Base-by-base conservation (phyloP, 768 basidiomycete genomes). In the Boletus reticuloceps region DNA sequence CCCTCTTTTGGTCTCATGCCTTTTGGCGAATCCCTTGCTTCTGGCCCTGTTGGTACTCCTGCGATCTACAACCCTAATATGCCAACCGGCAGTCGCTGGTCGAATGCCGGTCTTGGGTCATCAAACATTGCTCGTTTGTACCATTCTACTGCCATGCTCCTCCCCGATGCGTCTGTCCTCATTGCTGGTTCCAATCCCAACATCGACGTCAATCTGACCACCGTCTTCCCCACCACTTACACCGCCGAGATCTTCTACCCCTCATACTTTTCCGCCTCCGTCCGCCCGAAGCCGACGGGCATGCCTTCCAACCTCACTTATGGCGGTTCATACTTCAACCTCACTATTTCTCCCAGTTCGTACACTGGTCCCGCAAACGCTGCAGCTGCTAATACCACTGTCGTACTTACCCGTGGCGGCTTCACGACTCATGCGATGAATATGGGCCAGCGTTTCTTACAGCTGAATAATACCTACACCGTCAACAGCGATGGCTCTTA, bases 151-250 rank as follows among this genome's bases (percentile, higher is more conserved):
- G 94, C 94, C 17, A 79, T 95, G 12, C 82, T 98, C 41, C 84
- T 98, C 31, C 88, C 93, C 20, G 94, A 90, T 58, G 91, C 82
- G 0, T 90, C 90, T 3, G 85, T 98, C 43, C 72, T 97, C 41
- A 82, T 96, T 59, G 93, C 91, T 41, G 96, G 96, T 12, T 94
- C 91, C 31, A 98, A 98, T 74, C 94, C 95, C 16, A 96, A 95
- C 68, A 79, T 91, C 45, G 94, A 98, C 64, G 86, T 88, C 60
- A 91, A 90, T 64, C 53, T 72, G 37, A 72, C 76, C 37, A 81
- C 87, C 8, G 36, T 79, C 53, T 93, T 79, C 78, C 85, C 88
- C 3, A 94, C 93, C 3, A 83, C 86, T 32, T 95, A 94, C 68
- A 75, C 81, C 32, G 86, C 89, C 2, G 94, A 97, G 69, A 80